Evolutionary conservation across 352 stramenopile species (phyloP).

Genomic region (Phytopythium kandeliae): DNA sequence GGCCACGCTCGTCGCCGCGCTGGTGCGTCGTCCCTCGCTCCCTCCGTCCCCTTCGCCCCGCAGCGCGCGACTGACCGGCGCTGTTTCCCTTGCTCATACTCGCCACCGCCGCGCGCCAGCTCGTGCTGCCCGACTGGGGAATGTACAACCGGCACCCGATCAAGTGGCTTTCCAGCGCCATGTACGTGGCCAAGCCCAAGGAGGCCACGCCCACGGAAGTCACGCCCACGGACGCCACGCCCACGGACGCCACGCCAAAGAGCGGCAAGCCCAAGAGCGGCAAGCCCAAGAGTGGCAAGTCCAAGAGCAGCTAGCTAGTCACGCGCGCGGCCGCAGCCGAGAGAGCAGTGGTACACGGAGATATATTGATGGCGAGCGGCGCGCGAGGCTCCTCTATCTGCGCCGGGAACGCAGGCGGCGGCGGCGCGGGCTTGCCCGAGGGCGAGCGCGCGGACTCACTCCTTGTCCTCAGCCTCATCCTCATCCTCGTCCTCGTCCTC

Average conservation of each 20-base stretch:
- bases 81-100: background rate
- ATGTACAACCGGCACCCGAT: slow-evolving; percentile 84
- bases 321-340: background rate
- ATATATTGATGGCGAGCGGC: slow-evolving; percentile 11
- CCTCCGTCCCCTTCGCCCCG: background rate
- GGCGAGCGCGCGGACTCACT: slow-evolving; percentile 13
- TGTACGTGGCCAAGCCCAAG: slow-evolving; percentile 68
- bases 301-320: slow-evolving; percentile 5
- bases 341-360: slow-evolving; percentile 1
- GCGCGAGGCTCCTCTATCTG: background rate
- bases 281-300: slow-evolving; percentile 8
- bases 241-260: slow-evolving; percentile 6
- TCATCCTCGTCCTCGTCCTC: slow-evolving; percentile 30
- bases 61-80: too few relatives aligned
- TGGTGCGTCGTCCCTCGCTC: slow-evolving; percentile 27
- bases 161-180: slow-evolving; percentile 72
- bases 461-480: slow-evolving; percentile 20
- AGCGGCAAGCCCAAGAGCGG: too few relatives aligned
- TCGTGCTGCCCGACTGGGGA: slow-evolving; percentile 76
- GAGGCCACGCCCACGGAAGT: slow-evolving; percentile 13
- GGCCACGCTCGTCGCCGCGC: slow-evolving; percentile 44
- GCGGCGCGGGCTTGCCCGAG: too few relatives aligned
- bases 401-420: too few relatives aligned
- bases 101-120: slow-evolving; percentile 14
- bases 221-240: slow-evolving; percentile 6